A percentile compares a stretch with the other conserved stretches of the same genome.
Conservation (phyloP, 192 early-diverging fungal species). For the Backusella liffmaniae region DNA sequence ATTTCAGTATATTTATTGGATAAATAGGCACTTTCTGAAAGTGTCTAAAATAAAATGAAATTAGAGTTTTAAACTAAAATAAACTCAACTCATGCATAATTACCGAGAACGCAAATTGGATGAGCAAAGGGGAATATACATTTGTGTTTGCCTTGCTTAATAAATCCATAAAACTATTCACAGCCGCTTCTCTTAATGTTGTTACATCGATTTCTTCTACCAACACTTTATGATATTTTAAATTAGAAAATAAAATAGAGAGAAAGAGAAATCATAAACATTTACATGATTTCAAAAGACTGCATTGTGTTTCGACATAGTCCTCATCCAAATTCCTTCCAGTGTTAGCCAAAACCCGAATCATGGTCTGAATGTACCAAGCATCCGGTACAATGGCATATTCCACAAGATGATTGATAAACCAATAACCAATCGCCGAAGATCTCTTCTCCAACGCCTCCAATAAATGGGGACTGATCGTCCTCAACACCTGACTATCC, state of each 20-base stretch:
- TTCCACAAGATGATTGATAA: background rate
- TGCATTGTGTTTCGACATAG: constrained; percentile 18
- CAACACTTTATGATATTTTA: background rate
- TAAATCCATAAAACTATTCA: constrained; percentile 6
- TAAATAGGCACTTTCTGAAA: constrained; percentile 29
- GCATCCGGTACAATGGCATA: background rate
- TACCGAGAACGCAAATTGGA: constrained; percentile 28
- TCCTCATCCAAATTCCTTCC: background rate
- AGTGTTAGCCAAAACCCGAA: background rate
- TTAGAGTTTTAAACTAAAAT: background rate
- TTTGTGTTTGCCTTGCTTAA: background rate
- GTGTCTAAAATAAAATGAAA: background rate
- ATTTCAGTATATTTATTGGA: constrained; percentile 10
- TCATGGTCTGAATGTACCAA: constrained; percentile 12
- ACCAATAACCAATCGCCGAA: background rate
- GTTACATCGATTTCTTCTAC: constrained; percentile 16
- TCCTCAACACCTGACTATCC: background rate
- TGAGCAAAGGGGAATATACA: background rate
- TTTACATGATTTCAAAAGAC: constrained; percentile 14
- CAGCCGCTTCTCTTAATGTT: constrained; percentile 7
- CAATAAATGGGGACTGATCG: background rate
- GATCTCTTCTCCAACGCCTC: background rate
- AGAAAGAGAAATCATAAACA: background rate
- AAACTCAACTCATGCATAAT: background rate
- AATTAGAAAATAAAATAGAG: background rate